Percentiles rank a stretch among this genome's conserved stretches.
These are phyloP conservation scores for Hypoxylon cercidicola DNA, from an alignment of 495 filamentous ascomycete species.

Conservation along the genomic window DNA sequence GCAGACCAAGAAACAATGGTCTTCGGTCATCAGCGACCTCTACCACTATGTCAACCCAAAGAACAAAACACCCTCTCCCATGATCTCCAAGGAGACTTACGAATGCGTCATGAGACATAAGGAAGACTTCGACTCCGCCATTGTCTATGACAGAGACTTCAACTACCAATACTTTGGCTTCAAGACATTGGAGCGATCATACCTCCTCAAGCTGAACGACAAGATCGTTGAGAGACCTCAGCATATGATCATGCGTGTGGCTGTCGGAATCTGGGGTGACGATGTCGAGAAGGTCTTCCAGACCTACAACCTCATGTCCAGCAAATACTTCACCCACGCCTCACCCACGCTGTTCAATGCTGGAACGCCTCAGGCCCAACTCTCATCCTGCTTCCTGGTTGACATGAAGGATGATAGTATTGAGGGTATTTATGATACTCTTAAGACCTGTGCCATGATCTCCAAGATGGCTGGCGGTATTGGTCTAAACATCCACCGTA, in stretches of 20 bases:
- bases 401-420: constrained; percentile 99
- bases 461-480: constrained; percentile 99
- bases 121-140: constrained; percentile 96
- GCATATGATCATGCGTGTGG: constrained; percentile 99
- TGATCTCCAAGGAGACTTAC: constrained; percentile 91
- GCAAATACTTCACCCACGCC: constrained; percentile 96
- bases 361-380: constrained; percentile 90
- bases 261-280: constrained; percentile 95
- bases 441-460: constrained; percentile 99
- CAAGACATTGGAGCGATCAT: constrained; percentile 98
- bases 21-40: constrained; percentile 88
- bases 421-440: constrained; percentile 97
- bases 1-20: constrained; percentile 99
- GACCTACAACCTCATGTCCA: constrained; percentile 98
- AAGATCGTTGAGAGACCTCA: constrained; percentile 96
- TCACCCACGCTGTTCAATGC: constrained; percentile 98
- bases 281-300: constrained; percentile 93
- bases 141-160: constrained; percentile 99
- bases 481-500: constrained; percentile 93
- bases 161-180: constrained; percentile 99
- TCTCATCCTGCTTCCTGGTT: constrained; percentile 97
- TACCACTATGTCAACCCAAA: constrained; percentile 98
- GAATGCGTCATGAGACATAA: constrained; percentile 94
- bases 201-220: constrained; percentile 90
- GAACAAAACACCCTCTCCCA: constrained; percentile 83